Evolutionary conservation across 2,329 filamentous ascomycete species (phyloP).

Genomic region (Arachnopeziza araneosa): DNA sequence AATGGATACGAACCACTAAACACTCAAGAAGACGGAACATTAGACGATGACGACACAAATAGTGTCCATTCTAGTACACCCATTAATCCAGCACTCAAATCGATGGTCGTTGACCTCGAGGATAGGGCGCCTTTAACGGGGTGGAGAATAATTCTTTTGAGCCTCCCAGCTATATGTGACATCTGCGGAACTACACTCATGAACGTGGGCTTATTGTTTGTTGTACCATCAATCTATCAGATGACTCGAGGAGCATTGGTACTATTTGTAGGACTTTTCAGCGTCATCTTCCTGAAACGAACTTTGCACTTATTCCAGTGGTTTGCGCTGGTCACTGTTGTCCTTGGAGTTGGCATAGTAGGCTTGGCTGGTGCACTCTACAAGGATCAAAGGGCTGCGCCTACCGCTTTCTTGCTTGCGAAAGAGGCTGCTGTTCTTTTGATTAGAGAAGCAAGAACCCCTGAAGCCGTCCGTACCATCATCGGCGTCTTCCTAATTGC

Average conservation of each 20-base stretch:
- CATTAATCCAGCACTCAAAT: constrained; percentile 46
- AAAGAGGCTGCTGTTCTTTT: constrained; percentile 38
- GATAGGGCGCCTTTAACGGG: constrained; percentile 60
- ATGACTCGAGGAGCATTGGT: constrained; percentile 96
- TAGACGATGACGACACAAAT: constrained; percentile 36
- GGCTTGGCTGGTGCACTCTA: constrained; percentile 83
- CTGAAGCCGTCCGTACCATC: constrained; percentile 62
- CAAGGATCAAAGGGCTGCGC: constrained; percentile 46
- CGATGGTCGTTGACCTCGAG: constrained; percentile 46
- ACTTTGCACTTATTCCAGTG: constrained; percentile 85
- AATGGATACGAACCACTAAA: constrained; percentile 63
- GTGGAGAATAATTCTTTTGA: constrained; percentile 66
- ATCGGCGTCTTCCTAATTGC: constrained; percentile 88
- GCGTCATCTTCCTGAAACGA: constrained; percentile 80
- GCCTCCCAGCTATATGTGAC: constrained; percentile 85
- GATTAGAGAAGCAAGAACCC: constrained; percentile 37
- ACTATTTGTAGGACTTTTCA: constrained; percentile 92
- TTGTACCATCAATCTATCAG: constrained; percentile 94
- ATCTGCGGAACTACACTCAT: constrained; percentile 94
- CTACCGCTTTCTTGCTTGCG: constrained; percentile 32
- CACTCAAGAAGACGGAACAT: constrained; percentile 37
- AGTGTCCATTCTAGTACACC: constrained; percentile 39
- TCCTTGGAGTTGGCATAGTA: constrained; percentile 81
- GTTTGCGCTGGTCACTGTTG: constrained; percentile 80
- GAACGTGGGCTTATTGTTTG: constrained; percentile 91